phyloP scores from a whole-genome alignment of 768 basidiomycete species.

The Serendipita indica region DNA sequence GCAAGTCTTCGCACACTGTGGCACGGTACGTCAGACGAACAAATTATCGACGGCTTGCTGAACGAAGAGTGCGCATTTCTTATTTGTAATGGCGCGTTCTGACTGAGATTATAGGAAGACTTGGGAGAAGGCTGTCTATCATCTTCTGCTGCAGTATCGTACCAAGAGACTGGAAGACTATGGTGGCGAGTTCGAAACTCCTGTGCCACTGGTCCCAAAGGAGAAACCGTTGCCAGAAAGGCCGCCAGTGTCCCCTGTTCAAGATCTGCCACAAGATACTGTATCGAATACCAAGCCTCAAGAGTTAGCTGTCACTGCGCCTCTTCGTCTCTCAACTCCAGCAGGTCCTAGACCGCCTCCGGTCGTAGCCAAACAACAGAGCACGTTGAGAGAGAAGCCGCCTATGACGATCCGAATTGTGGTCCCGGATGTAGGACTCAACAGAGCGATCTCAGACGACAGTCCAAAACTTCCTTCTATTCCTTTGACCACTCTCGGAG shows the following conservation, averaged over 20 bases:
- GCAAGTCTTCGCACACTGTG: conserved; percentile 85
- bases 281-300: too few species aligned
- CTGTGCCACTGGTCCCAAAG: conserved; percentile 10
- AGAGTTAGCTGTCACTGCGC: too few species aligned
- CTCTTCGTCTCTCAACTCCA: too few species aligned
- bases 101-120: conserved; percentile 49
- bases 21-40: conserved; percentile 61
- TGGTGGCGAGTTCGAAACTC: conserved; percentile 47
- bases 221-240: conserved; percentile 16
- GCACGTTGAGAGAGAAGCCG: too few species aligned
- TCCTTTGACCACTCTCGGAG: conserved; percentile 24
- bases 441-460: not conserved
- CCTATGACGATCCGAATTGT: too few species aligned
- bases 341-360: too few species aligned
- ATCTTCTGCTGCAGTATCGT: conserved; percentile 74
- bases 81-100: not conserved
- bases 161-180: conserved; percentile 56
- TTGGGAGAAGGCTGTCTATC: conserved; percentile 95
- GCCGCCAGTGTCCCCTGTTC: not conserved
- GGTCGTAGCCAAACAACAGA: too few species aligned
- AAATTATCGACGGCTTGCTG: conserved; percentile 51
- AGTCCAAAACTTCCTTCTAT: conserved; percentile 1
- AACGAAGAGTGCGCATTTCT: conserved; percentile 29
- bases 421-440: too few species aligned
- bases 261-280: not conserved